Conservation (phyloP, 805 yeast genomes). For the Yarrowia keelungensis region DNA sequence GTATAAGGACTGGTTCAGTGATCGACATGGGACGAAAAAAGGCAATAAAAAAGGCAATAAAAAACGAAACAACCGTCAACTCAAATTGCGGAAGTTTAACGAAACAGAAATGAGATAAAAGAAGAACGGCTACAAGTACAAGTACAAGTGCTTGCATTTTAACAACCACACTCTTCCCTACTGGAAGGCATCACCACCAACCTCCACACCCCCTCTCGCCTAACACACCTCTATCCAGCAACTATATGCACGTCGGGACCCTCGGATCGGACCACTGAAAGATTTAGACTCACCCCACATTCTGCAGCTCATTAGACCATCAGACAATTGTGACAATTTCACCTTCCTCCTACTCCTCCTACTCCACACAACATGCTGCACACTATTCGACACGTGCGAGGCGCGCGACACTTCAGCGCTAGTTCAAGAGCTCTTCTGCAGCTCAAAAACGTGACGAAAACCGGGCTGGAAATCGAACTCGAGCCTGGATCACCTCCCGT, state of each 20-base stretch:
- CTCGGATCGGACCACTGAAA: slow-evolving; percentile 19
- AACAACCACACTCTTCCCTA: no score
- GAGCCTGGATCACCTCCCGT: slow-evolving; percentile 38
- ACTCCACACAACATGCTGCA: slow-evolving; percentile 5
- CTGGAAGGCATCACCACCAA: background rate
- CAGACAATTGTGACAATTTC: no score
- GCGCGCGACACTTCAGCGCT: background rate
- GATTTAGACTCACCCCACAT: slow-evolving; percentile 33
- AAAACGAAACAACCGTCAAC: background rate
- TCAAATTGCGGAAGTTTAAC: no score
- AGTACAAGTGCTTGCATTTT: no score
- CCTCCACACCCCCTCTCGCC: background rate
- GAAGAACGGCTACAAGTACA: no score
- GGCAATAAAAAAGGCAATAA: background rate
- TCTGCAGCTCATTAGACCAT: slow-evolving; percentile 22
- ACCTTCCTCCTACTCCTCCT: background rate
- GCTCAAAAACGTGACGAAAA: slow-evolving; percentile 27
- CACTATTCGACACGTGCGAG: slow-evolving; percentile 8
- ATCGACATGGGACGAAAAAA: background rate
- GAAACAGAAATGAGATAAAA: no score
- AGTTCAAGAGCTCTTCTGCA: slow-evolving; percentile 16
- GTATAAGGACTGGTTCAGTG: background rate
- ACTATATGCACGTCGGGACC: background rate
- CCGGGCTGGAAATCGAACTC: slow-evolving; percentile 40
- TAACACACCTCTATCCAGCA: slow-evolving; percentile 6